Evolutionary conservation across 2,329 filamentous ascomycete genomes (phyloP).

Genomic region (Tolypocladium tundrense): DNA sequence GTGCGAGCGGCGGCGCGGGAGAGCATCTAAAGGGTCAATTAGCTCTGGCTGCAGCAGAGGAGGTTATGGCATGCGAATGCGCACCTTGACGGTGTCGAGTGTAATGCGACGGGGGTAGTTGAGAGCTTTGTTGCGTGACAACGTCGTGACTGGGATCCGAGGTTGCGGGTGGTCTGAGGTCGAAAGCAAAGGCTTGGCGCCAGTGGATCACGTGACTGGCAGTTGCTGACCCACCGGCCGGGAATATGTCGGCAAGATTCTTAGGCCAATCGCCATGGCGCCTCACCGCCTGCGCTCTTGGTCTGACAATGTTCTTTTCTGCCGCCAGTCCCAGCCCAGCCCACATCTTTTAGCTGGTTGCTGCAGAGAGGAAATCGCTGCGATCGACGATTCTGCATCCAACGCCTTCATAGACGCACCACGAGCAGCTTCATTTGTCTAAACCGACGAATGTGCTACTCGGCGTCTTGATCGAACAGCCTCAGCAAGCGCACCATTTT

Average conservation of each 20-base stretch:
- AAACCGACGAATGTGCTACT: not conserved
- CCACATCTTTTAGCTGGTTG: slow-evolving; percentile 9
- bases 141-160: slow-evolving; percentile 16
- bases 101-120: slow-evolving; percentile 14
- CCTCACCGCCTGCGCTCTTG: slow-evolving; percentile 14
- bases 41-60: slow-evolving; percentile 11
- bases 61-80: slow-evolving; percentile 7
- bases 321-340: slow-evolving; percentile 9
- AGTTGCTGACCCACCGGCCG: not conserved
- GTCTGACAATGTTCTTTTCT: slow-evolving; percentile 15
- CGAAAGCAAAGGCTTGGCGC: slow-evolving; percentile 16
- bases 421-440: not conserved
- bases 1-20: slow-evolving; percentile 57
- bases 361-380: slow-evolving; percentile 1
- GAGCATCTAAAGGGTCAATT: slow-evolving; percentile 62
- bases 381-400: slow-evolving; percentile 8
- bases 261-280: not conserved
- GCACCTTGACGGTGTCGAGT: slow-evolving; percentile 4
- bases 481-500: not conserved
- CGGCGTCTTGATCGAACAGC: not conserved
- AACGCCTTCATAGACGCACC: slow-evolving; percentile 3
- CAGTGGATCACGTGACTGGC: slow-evolving; percentile 7
- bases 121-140: slow-evolving; percentile 14
- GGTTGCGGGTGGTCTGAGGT: slow-evolving; percentile 21
- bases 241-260: not conserved